Base-by-base conservation (phyloP, 495 filamentous ascomycete genomes). In the Penicillium turbatum region DNA sequence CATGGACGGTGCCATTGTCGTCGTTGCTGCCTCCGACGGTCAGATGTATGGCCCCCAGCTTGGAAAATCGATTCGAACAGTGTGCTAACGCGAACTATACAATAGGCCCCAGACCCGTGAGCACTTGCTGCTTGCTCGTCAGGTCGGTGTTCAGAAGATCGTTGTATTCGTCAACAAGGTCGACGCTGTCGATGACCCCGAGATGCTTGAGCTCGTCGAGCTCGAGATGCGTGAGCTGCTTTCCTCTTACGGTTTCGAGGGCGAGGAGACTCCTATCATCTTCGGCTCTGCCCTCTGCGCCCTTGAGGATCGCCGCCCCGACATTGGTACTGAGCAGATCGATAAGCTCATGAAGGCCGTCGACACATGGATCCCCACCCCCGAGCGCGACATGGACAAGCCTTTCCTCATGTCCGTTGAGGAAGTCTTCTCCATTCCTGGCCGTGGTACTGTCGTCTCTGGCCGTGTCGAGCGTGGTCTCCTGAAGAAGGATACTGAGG, bases 101-200 rank as follows among this genome's bases (percentile, higher is more conserved):
- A 50, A 61, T 43, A 88, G 85, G 85, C 93, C 93, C 68, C 93
- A 98, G 80, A 98, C 93, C 51, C 84, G 93, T 77, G 93, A 98
- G 77, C 93, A 98, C 81, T 82, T 98, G 72, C 85, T 98, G 56
- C 88, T 98, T 48, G 93, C 93, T 65, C 89, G 93, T 59, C 93
- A 98, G 76, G 92, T 98, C 65, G 93, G 93, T 81, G 88, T 98
- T 59, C 89, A 97, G 77, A 88, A 85, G 76, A 89, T 98, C 47
- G 95, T 98, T 59, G 93, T 98, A 57, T 98, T 98, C 74, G 95
- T 98, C 64, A 98, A 98, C 85, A 98, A 98, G 82, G 82, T 97
- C 70, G 93, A 98, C 71, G 87, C 89, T 50, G 79, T 98, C 29
- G 91, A 98, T 57, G 93, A 98, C 77, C 86, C 87, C 41, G 93